Percentiles rank a stretch among this genome's conserved stretches.
Conservation (phyloP, 805 yeast genomes). For the Komagataella phaffii region DNA sequence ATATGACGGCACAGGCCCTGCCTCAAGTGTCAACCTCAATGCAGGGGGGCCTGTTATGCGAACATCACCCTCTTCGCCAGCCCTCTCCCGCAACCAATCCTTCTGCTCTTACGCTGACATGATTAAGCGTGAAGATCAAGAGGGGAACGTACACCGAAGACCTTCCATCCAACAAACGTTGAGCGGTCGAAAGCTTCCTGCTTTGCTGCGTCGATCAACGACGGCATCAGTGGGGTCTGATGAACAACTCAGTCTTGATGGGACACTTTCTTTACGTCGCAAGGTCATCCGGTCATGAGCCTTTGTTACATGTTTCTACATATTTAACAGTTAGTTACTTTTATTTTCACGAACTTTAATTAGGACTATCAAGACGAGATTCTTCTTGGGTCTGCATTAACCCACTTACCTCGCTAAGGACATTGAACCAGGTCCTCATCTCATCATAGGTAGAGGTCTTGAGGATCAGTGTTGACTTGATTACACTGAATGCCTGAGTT, state of each 20-base stretch:
- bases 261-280: not conserved
- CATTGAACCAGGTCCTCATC: constrained; percentile 30
- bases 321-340: not conserved
- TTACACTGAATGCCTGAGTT: constrained; percentile 12
- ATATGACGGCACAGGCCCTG: constrained; percentile 2
- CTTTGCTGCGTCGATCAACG: not conserved
- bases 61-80: constrained; percentile 9
- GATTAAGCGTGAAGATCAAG: constrained; percentile 51
- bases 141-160: constrained; percentile 32
- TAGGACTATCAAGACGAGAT: not conserved
- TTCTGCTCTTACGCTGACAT: constrained; percentile 76
- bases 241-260: not conserved
- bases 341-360: not conserved
- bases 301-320: not conserved
- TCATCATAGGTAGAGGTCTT: constrained; percentile 31
- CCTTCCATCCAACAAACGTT: constrained; percentile 37
- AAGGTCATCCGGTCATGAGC: not conserved
- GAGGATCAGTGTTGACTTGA: constrained; percentile 20
- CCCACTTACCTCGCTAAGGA: constrained; percentile 17
- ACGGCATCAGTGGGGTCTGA: not conserved
- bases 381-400: constrained; percentile 8
- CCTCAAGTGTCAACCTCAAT: constrained; percentile 8
- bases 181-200: not conserved
- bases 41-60: constrained; percentile 24
- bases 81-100: constrained; percentile 21